Base-by-base conservation (phyloP, 768 basidiomycete genomes). In the Russula vinacea region DNA sequence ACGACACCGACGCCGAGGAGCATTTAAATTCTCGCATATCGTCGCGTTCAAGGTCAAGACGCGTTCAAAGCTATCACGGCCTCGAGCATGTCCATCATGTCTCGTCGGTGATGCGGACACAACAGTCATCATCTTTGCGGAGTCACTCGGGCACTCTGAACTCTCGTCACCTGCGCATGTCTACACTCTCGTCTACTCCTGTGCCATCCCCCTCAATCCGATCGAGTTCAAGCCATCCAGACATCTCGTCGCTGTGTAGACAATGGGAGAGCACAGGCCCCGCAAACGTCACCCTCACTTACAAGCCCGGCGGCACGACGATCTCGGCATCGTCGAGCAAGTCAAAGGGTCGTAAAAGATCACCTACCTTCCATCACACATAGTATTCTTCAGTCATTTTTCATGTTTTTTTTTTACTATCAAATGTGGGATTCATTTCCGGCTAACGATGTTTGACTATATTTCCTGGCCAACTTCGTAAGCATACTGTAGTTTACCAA, bases 211-310 rank as follows among this genome's bases (percentile, higher is more conserved):
- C 84, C 1, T 78, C 80, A 10, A 76, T 85, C 19, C 78, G 82
- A 42, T 69, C 71, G 53, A 77, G 75, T 44, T 74, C 71, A 22
- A 87, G 84, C 64, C 83, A 87, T 69, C 76, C 84, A 13, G 83
- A 85, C 69, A 79, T 89, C 50, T 72, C 78, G n/a, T 77, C 80
- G 8, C 78, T 89, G 19, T 83, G 87, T 60, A 76, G 83, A 61
- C 78, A 83, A 57, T 90, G 84, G 84, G 74, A 81, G 1, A 72
- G 74, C 10, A 71, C 77, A 8, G 85, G 87, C 5, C 84, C 87
- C 10, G 86, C 85, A 42, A 85, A 84, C 68, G 76, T 81, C 72
- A 87, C 84, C 19, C 72, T 75, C 56, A 76, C 80, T 55, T 82
- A 78, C 67, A 79, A 78, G 66, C 73, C 78, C 6, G 67, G 73